Evolutionary conservation across 805 yeast species (phyloP), one percentile per base, ranked within the genome.

Genomic region (Zygosaccharomyces rouxii): DNA sequence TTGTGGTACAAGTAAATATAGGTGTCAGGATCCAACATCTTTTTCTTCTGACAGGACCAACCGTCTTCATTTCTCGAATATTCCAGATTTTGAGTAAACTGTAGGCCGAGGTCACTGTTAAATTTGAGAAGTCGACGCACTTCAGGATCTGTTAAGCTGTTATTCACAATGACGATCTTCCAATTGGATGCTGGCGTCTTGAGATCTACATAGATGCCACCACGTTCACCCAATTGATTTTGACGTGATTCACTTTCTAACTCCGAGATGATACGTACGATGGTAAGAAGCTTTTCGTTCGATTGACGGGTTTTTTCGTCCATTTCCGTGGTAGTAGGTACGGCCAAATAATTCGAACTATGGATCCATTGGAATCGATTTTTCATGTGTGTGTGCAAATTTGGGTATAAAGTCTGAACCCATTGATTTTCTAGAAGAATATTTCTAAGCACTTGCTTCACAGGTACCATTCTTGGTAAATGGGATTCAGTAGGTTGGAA

Each of bases 21-120:
- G 14, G 60, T 55, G 35, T 56, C 52, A 10, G 53, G 46, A 23
- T 54, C 59, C 14, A 60, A 47, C 63, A 58, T 56, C 28, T 45
- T 56, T 26, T 54, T 55, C 25, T 41, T 40, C 13, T 55, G 44
- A 42, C 65, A 59, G n/a, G 41, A 51, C 19, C 57, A 52, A 25
- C 48, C 46, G 21, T 40, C 40, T 21, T 54, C 42, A 31, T 40
- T 48, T 4, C 49, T 46, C 7, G 51, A 56, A 2, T 54, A 51
- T 7, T 53, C 55, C 19, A 57, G 45, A 13, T 44, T 46, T 3
- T 46, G 42, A 13, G 56, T 58, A 38, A 61, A 55, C 35, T 58
- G 61, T 2, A 55, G 50, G 21, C 51, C 50, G 3, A 60, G 49
- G 22, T 47, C 54, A 2, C 59, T 45, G 23, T 45, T 42, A 47